phyloP scores from a whole-genome alignment of 306 rosid genomes.

The Rubus parviflorus region DNA sequence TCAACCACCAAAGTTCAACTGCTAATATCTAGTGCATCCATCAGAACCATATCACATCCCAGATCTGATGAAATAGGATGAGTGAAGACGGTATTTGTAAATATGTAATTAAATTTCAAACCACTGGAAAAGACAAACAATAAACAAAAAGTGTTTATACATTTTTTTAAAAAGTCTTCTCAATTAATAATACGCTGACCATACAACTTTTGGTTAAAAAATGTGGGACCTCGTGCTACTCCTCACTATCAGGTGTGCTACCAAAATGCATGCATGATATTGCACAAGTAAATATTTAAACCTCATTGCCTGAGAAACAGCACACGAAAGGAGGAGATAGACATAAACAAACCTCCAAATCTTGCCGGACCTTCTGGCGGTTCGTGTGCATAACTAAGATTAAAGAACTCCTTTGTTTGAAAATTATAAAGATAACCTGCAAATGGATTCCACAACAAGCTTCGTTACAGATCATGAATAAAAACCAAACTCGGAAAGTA shows the following conservation, averaged over 20 bases:
- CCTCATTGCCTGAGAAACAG: slow-evolving; percentile 21
- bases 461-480: slow-evolving; percentile 25
- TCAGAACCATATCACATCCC: no score
- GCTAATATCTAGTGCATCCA: no score
- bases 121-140: not conserved
- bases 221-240: not conserved
- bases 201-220: not conserved
- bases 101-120: not conserved
- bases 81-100: no score
- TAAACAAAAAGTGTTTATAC: not conserved
- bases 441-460: slow-evolving; percentile 31
- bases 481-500: not conserved
- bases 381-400: slow-evolving; percentile 82
- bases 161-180: no score
- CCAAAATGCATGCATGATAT: not conserved
- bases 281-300: slow-evolving; percentile 15
- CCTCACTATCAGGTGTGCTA: not conserved
- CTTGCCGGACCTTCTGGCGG: slow-evolving; percentile 79
- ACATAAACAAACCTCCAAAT: slow-evolving; percentile 84
- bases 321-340: slow-evolving; percentile 32
- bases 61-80: no score
- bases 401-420: slow-evolving; percentile 89
- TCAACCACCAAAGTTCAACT: no score
- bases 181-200: not conserved
- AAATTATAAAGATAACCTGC: slow-evolving; percentile 90